Conservation (phyloP, 257 asterid species). For the Lantana camara region DNA sequence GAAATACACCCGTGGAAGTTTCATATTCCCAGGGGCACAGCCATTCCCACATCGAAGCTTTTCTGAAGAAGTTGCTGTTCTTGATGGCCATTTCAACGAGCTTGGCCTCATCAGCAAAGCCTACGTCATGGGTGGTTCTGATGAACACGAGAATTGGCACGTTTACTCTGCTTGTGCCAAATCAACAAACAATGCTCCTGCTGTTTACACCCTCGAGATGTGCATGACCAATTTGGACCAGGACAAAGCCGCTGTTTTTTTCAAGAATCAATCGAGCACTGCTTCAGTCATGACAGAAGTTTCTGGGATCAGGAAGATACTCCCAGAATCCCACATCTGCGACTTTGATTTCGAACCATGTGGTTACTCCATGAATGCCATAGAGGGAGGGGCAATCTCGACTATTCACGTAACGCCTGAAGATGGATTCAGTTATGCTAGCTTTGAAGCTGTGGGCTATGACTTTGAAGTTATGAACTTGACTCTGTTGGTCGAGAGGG, state of each 20-base stretch:
- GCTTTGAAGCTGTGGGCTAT: slow-evolving; percentile 57
- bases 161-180: slow-evolving; percentile 53
- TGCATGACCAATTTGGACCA: slow-evolving; percentile 60
- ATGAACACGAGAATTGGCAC: slow-evolving; percentile 50
- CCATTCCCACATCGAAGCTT: slow-evolving; percentile 42
- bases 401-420: slow-evolving; percentile 62
- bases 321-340: slow-evolving; percentile 50
- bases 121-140: slow-evolving; percentile 33
- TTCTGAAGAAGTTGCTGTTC: slow-evolving; percentile 40
- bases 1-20: slow-evolving; percentile 48
- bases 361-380: slow-evolving; percentile 67
- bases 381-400: slow-evolving; percentile 52
- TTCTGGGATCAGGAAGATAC: slow-evolving; percentile 56
- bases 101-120: slow-evolving; percentile 38
- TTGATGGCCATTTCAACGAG: slow-evolving; percentile 30
- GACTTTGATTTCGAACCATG: slow-evolving; percentile 69
- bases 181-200: background rate
- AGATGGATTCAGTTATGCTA: slow-evolving; percentile 68
- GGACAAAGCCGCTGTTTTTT: slow-evolving; percentile 45
- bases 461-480: slow-evolving; percentile 26
- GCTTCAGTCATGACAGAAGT: slow-evolving; percentile 52
- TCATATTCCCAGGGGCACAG: slow-evolving; percentile 42
- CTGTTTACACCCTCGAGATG: slow-evolving; percentile 53
- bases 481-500: slow-evolving; percentile 25
- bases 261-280: slow-evolving; percentile 44